Evolutionary conservation across 306 rosid genomes (phyloP).

Genomic region (Quercus agrifolia): DNA sequence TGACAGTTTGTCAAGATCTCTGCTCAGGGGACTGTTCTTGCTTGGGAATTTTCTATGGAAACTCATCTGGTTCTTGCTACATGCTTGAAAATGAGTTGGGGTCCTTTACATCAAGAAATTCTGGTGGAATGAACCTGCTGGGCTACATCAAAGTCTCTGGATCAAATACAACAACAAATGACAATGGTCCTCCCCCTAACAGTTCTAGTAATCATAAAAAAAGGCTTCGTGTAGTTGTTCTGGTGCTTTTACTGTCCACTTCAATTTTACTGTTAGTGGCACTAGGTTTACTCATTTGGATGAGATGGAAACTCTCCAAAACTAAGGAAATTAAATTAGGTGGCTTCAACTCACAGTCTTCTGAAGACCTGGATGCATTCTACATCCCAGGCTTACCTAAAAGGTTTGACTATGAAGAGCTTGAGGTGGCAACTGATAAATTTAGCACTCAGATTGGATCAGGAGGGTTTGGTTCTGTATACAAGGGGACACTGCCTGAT

Average conservation of each 20-base stretch:
- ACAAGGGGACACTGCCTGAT: slow-evolving; percentile 70
- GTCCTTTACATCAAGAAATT: slow-evolving; percentile 40
- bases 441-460: slow-evolving; percentile 77
- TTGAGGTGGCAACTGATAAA: slow-evolving; percentile 66
- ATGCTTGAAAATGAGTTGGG: slow-evolving; percentile 58
- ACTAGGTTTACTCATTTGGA: slow-evolving; percentile 51
- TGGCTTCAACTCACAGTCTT: slow-evolving; percentile 39
- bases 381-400: slow-evolving; percentile 87
- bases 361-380: slow-evolving; percentile 60
- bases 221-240: slow-evolving; percentile 50
- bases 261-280: slow-evolving; percentile 47
- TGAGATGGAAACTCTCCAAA: slow-evolving; percentile 39
- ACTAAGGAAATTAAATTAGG: slow-evolving; percentile 42
- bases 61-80: slow-evolving; percentile 67
- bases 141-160: slow-evolving; percentile 58
- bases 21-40: slow-evolving; percentile 80
- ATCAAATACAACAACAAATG: slow-evolving; percentile 3
- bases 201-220: slow-evolving; percentile 13
- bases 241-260: slow-evolving; percentile 55
- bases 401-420: slow-evolving; percentile 70
- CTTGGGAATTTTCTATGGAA: slow-evolving; percentile 61
- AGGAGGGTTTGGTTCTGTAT: slow-evolving; percentile 86
- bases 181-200: background rate
- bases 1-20: slow-evolving; percentile 52
- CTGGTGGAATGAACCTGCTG: slow-evolving; percentile 23